Evolutionary conservation across 495 filamentous ascomycete species (phyloP).

Genomic region (Aspergillus sclerotioniger): DNA sequence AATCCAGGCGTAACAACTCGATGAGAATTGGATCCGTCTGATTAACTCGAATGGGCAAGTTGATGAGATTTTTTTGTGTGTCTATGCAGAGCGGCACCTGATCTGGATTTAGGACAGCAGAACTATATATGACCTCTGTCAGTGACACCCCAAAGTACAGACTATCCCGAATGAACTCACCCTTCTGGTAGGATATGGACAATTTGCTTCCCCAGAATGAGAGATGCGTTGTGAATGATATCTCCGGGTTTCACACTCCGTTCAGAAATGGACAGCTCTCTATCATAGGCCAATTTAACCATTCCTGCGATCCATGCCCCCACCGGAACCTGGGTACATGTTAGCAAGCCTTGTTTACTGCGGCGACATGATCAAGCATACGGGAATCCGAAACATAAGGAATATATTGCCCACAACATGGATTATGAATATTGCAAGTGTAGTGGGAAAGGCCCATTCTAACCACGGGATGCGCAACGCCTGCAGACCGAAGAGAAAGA

Average conservation of each 20-base stretch:
- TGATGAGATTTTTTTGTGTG: constrained; percentile 51
- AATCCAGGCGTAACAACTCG: constrained; percentile 79
- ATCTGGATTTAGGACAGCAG: constrained; percentile 82
- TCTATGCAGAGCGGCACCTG: constrained; percentile 74
- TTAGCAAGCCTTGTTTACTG: constrained; percentile 21
- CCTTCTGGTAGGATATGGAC: constrained; percentile 97
- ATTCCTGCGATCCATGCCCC: constrained; percentile 65
- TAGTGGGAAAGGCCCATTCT: constrained; percentile 75
- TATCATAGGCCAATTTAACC: constrained; percentile 76
- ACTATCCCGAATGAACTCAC: constrained; percentile 41
- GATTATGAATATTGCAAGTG: constrained; percentile 59
- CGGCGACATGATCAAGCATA: constrained; percentile 41
- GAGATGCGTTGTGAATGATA: constrained; percentile 83
- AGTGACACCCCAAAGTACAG: neutral
- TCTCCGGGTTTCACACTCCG: constrained; percentile 79
- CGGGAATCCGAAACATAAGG: constrained; percentile 87
- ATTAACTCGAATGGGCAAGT: constrained; percentile 88
- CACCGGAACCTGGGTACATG: constrained; percentile 55
- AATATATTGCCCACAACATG: constrained; percentile 74
- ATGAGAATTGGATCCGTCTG: constrained; percentile 84
- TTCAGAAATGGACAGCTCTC: constrained; percentile 87
- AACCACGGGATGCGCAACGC: constrained; percentile 91
- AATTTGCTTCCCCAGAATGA: constrained; percentile 92
- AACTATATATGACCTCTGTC: constrained; percentile 45
- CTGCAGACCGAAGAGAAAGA: constrained; percentile 83